phyloP scores from a whole-genome alignment of 441 rosid genomes.

The Brassica balearica region DNA sequence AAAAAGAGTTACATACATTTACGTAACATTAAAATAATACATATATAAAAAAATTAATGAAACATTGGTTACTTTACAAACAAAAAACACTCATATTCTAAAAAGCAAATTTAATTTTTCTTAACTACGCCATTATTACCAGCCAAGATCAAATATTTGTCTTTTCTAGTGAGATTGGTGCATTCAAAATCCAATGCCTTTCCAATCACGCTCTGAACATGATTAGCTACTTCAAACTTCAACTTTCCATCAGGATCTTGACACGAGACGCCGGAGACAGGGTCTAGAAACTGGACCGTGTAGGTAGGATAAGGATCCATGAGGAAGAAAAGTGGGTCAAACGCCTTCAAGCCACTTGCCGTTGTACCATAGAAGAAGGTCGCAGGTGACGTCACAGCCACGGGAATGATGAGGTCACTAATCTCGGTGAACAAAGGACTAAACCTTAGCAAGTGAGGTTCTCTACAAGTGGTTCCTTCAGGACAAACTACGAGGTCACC shows the following conservation, averaged over 20 bases:
- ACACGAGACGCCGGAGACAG: constrained; percentile 45
- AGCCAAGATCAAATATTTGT: constrained; percentile 66
- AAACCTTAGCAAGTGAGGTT: constrained; percentile 62
- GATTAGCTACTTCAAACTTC: constrained; percentile 60
- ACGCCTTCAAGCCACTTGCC: constrained; percentile 58
- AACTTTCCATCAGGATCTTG: constrained; percentile 34
- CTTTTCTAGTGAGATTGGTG: constrained; percentile 61
- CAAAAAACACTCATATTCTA: constrained; percentile 11
- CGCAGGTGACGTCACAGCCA: constrained; percentile 49
- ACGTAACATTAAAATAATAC: constrained; percentile 8
- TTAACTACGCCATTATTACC: constrained; percentile 56
- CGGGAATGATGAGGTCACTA: constrained; percentile 55
- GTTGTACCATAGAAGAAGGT: constrained; percentile 64
- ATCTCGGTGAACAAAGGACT: constrained; percentile 64
- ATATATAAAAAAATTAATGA: constrained; percentile 22
- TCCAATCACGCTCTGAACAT: constrained; percentile 56
- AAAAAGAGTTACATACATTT: constrained; percentile 25
- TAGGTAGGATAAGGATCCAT: constrained; percentile 61
- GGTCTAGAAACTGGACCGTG: constrained; percentile 44
- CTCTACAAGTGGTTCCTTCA: constrained; percentile 73
- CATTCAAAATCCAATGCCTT: constrained; percentile 55
- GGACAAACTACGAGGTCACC: constrained; percentile 71
- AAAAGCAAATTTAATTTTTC: constrained; percentile 10
- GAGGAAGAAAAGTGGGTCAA: constrained; percentile 64
- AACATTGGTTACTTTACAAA: constrained; percentile 1